Percentiles rank a stretch among this genome's conserved stretches.
phyloP scores from a whole-genome alignment of 768 basidiomycete genomes.

The Auricularia sp. region DNA sequence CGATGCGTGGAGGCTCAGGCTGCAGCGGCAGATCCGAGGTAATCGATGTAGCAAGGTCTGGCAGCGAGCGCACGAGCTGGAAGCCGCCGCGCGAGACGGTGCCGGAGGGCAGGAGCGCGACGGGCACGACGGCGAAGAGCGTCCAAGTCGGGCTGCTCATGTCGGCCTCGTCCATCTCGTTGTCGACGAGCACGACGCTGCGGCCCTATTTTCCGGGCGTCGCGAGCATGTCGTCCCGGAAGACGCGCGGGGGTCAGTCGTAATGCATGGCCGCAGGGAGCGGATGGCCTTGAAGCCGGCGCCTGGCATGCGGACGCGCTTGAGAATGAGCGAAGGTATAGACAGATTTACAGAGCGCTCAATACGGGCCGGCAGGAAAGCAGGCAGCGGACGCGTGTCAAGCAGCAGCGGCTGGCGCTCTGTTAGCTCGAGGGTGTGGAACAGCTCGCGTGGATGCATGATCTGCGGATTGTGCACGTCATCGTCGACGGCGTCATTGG shows the following conservation, averaged over 20 bases:
- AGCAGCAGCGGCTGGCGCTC: constrained; percentile 54
- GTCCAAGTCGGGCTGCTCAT: constrained; percentile 58
- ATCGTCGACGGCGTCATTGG: too few species aligned
- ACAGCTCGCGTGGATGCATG: background rate
- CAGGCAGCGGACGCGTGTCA: constrained; percentile 66
- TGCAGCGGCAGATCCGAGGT: constrained; percentile 22
- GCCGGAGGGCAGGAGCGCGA: constrained; percentile 43
- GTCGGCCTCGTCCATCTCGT: constrained; percentile 64
- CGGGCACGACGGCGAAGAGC: constrained; percentile 50
- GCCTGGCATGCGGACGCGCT: constrained; percentile 66
- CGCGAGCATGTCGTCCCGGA: constrained; percentile 62
- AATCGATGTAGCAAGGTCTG: constrained; percentile 43
- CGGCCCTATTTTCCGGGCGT: too few species aligned
- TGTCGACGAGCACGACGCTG: too few species aligned
- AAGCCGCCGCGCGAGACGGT: constrained; percentile 61
- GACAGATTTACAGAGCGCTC: constrained; percentile 70
- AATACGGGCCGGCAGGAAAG: constrained; percentile 58
- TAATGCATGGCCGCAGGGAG: constrained; percentile 74
- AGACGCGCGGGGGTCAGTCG: constrained; percentile 56
- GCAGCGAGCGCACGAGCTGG: constrained; percentile 48
- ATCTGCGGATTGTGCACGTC: background rate
- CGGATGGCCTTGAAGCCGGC: constrained; percentile 57
- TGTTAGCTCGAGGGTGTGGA: constrained; percentile 26
- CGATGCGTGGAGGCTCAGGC: constrained; percentile 2
- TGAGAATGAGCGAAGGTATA: constrained; percentile 84